Conservation (phyloP, 2,329 filamentous ascomycete genomes). For the Dothideomycetidae sp. region DNA sequence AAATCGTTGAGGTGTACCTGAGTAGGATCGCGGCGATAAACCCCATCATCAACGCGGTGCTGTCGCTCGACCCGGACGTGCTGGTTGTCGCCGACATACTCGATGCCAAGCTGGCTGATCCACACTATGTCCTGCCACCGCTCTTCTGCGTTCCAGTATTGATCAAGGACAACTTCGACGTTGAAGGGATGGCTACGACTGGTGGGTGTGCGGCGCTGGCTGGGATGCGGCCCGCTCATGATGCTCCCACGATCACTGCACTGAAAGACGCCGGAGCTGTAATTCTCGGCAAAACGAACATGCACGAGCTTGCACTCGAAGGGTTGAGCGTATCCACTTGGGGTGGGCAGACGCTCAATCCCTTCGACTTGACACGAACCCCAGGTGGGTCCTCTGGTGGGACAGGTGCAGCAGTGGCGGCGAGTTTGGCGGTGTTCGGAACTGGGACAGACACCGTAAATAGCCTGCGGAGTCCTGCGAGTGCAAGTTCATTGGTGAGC, state of each 20-base stretch:
- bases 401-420: constrained; percentile 45
- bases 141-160: constrained; percentile 49
- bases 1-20: constrained; percentile 41
- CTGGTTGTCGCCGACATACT: constrained; percentile 35
- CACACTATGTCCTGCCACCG: constrained; percentile 34
- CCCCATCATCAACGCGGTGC: constrained; percentile 42
- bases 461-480: constrained; percentile 46
- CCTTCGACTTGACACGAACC: constrained; percentile 51
- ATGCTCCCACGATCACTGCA: constrained; percentile 18
- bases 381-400: constrained; percentile 52
- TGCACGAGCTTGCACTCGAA: constrained; percentile 51
- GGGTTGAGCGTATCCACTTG: constrained; percentile 48
- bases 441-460: constrained; percentile 36
- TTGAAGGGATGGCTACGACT: constrained; percentile 42
- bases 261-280: constrained; percentile 22
- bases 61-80: constrained; percentile 38
- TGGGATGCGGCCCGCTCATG: constrained; percentile 29
- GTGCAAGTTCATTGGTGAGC: constrained; percentile 46
- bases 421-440: constrained; percentile 41
- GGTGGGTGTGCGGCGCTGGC: constrained; percentile 39
- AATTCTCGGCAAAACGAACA: constrained; percentile 22
- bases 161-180: constrained; percentile 52
- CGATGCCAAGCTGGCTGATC: constrained; percentile 32
- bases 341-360: constrained; percentile 51
- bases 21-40: constrained; percentile 44